Conservation (phyloP, 78 protist species). For the Cavenderia fasciculata region DNA sequence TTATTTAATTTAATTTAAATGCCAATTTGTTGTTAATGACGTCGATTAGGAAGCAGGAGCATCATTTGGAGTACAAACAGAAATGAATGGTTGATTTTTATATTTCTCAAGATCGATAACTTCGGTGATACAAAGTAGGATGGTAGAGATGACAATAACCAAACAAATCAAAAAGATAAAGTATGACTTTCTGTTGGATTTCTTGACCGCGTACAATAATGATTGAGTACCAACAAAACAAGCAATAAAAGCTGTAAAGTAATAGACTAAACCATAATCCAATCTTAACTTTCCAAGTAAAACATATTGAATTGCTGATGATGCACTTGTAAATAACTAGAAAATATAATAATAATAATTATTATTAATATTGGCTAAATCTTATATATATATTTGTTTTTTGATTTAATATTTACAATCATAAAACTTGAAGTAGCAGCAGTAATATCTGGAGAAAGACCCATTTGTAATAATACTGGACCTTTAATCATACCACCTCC, state of each 20-base stretch:
- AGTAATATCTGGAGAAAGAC: conserved; percentile 55
- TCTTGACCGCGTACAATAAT: conserved; percentile 47
- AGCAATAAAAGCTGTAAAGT: conserved; percentile 40
- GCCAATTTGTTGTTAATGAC: no score
- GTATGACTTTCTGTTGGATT: conserved; percentile 61
- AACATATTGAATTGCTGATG: conserved; percentile 63
- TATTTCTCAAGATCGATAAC: conserved; percentile 41
- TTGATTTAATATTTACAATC: conserved; percentile 16
- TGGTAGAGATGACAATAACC: conserved; percentile 41
- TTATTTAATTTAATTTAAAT: no score
- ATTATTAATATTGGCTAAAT: neutral
- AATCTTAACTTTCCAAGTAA: conserved; percentile 47
- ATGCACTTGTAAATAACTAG: conserved; percentile 56
- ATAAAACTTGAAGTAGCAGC: conserved; percentile 75
- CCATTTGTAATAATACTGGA: conserved; percentile 72
- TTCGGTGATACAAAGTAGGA: conserved; percentile 42
- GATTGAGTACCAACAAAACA: conserved; percentile 69
- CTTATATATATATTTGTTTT: neutral
- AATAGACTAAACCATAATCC: conserved; percentile 68
- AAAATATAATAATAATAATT: neutral
- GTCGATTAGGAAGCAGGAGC: no score
- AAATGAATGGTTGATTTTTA: conserved; percentile 34
- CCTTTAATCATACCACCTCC: conserved; percentile 83
- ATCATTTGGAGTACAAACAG: conserved; percentile 54
- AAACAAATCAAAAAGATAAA: conserved; percentile 44